Base-by-base conservation (phyloP, 148 eudicot species). In the Amaranthus hypochondriacus region DNA sequence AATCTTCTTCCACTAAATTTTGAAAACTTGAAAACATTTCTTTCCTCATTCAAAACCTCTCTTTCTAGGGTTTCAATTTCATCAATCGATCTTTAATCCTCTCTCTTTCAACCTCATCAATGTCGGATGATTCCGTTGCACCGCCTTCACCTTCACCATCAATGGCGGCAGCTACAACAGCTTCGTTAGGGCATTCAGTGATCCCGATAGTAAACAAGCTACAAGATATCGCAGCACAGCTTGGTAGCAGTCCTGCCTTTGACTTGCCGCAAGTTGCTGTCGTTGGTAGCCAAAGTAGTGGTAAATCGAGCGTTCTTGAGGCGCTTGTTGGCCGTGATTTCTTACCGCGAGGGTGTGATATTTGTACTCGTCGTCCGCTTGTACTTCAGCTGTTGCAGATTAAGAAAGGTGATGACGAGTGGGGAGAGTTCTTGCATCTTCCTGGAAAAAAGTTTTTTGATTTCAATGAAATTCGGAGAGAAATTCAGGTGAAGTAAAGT, bases 201-300 rank as follows among this genome's bases (percentile, higher is more conserved):
- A 90, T 93, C 42, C 98, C 98, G 14, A 89, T 93, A 72, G 90
- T 89, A 42, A 93, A 93, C 84, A 90, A 93, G 78, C 93, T 93
- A 3, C 98, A 93, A 60, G 98, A 93, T 69, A 93, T 93, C 9
- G 88, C 87, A 44, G 96, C 98, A 14, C 93, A 90, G 73, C 85
- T 93, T 3, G 92, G 92, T 0, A 87, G 90, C 48, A 78, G 57
- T 4, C 86, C 87, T 15, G 76, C 81, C 18, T 82, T 93, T 71
- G 90, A 87, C 48, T 85, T 93, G 68, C 98, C 98, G 15, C 93
- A 93, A 83, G 98, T 93, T 42, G 91, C 90, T 10, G 98, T 93
- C 12, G 93, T 93, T 5, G 98, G 96, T 15, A 90, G 96, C 76
- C 98, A 93, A 81, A 93, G 98, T 75, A 93, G 98, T 52, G 98